phyloP scores from a whole-genome alignment of 192 early-diverging fungal genomes.

The Backusella australiensis region DNA sequence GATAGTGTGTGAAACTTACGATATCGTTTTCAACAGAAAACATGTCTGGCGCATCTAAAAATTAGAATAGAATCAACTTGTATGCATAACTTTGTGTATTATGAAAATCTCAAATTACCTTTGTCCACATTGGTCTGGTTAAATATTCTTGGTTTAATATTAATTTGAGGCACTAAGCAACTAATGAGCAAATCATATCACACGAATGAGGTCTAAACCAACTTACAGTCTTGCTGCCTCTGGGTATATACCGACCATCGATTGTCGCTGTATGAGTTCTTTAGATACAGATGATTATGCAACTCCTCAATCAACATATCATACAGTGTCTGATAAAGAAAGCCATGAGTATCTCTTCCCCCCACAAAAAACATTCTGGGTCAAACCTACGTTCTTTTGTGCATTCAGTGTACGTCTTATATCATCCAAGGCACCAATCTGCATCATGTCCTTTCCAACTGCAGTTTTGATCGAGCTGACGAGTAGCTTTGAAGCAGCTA shows the following conservation, averaged over 20 bases:
- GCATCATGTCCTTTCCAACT: slow-evolving; percentile 58
- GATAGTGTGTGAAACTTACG: slow-evolving; percentile 23
- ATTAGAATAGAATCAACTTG: background rate
- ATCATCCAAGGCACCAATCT: slow-evolving; percentile 71
- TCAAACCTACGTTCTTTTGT: slow-evolving; percentile 43
- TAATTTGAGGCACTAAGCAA: slow-evolving; percentile 18
- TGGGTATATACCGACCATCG: slow-evolving; percentile 53
- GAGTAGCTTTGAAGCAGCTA: slow-evolving; percentile 64
- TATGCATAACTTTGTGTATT: too few species aligned
- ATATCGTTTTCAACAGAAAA: slow-evolving; percentile 45
- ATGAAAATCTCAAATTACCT: background rate
- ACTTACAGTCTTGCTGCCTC: slow-evolving; percentile 52
- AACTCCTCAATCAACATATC: slow-evolving; percentile 73
- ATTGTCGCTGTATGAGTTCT: slow-evolving; percentile 74
- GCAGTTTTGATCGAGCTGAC: slow-evolving; percentile 62
- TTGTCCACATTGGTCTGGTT: background rate
- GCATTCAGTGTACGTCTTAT: slow-evolving; percentile 59
- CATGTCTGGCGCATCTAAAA: slow-evolving; percentile 17
- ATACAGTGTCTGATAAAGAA: slow-evolving; percentile 41
- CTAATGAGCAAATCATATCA: too few species aligned
- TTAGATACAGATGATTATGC: slow-evolving; percentile 77
- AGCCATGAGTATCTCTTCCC: too few species aligned
- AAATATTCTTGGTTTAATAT: slow-evolving; percentile 22
- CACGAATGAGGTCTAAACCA: background rate
- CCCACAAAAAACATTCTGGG: too few species aligned